These are phyloP conservation scores for Nemania diffusa DNA, from an alignment of 2,329 filamentous ascomycete genomes.

Conservation along the genomic window DNA sequence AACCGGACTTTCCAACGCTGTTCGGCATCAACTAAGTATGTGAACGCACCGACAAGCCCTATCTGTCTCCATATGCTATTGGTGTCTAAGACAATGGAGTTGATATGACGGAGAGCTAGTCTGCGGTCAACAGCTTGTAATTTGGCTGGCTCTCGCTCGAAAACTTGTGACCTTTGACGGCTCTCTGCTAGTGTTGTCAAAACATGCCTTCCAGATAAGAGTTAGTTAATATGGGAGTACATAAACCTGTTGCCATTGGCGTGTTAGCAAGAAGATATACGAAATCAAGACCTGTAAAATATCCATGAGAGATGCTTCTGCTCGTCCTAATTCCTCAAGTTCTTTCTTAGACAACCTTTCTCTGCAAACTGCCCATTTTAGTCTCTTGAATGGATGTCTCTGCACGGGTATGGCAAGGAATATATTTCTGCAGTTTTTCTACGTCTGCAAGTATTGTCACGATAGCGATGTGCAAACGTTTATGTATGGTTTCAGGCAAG, in stretches of 20 bases:
- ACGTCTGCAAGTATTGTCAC: no score
- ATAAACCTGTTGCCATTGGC: no score
- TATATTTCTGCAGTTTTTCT: neutral
- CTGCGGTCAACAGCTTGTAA: neutral
- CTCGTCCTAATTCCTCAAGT: neutral
- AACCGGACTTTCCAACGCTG: neutral
- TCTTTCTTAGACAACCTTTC: neutral
- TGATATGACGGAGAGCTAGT: neutral
- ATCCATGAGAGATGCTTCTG: constrained; percentile 4
- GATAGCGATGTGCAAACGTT: no score
- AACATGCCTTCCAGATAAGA: neutral
- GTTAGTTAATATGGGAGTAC: neutral
- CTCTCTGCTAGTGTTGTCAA: neutral
- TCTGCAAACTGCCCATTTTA: neutral
- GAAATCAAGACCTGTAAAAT: constrained; percentile 7
- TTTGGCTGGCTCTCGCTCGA: neutral
- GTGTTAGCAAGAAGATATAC: neutral
- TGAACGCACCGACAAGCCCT: neutral
- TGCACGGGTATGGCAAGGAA: neutral
- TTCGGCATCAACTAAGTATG: neutral
- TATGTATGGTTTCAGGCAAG: no score
- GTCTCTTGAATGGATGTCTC: neutral
- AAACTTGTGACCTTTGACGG: neutral
- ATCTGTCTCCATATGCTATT: neutral
- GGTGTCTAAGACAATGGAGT: neutral